phyloP scores from a whole-genome alignment of 148 eudicot genomes.

The Agrostemma githago region DNA sequence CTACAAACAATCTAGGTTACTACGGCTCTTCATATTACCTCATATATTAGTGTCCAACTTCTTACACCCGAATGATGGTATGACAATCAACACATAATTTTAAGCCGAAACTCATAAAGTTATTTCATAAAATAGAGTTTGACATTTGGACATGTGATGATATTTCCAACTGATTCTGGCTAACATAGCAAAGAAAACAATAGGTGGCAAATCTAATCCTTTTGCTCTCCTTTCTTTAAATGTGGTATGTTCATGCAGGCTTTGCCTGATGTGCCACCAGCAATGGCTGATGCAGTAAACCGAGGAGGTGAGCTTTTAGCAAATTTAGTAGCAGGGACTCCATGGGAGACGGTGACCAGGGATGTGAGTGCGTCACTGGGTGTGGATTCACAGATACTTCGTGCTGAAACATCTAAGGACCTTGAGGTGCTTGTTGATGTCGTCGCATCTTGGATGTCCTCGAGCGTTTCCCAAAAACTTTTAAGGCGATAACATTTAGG shows the following conservation, averaged over 20 bases:
- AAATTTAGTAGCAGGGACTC: conserved; percentile 74
- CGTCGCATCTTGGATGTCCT: conserved; percentile 63
- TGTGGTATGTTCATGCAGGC: conserved; percentile 41
- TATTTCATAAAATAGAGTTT: background rate
- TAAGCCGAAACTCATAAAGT: background rate
- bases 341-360: conserved; percentile 81
- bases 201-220: background rate
- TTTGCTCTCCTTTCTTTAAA: background rate
- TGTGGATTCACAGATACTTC: conserved; percentile 52
- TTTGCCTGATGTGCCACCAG: conserved; percentile 91
- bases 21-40: background rate
- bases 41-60: no score
- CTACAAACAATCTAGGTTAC: background rate
- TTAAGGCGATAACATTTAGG: conserved; percentile 38
- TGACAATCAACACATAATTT: background rate
- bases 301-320: conserved; percentile 79
- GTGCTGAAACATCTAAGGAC: conserved; percentile 59
- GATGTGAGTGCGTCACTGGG: conserved; percentile 68
- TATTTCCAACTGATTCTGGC: background rate
- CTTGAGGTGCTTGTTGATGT: conserved; percentile 70
- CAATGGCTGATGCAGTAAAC: conserved; percentile 88
- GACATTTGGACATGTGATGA: background rate
- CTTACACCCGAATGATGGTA: background rate
- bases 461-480: conserved; percentile 47
- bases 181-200: background rate